Base-by-base conservation (phyloP, 2,329 filamentous ascomycete genomes). In the Aureobasidium vineae region DNA sequence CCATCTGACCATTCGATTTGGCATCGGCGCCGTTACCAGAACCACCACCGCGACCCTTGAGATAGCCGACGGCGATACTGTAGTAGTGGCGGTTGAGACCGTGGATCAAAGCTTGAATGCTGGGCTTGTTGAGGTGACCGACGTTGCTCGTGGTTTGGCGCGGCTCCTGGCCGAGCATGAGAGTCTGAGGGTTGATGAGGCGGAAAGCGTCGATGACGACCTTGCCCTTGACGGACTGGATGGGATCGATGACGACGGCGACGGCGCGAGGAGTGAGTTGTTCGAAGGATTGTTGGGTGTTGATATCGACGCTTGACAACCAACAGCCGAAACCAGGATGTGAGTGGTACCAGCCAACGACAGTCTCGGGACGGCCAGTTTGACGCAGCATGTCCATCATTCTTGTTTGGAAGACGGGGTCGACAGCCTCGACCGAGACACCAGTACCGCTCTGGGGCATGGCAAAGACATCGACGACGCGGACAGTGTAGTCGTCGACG, bases 331-430 rank as follows among this genome's bases (percentile, higher is more conserved):
- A 99, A 73, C 95, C 95, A 60, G 95, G 95, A 85, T 99, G 95
- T 70, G 95, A 98, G 81, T 99, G 95, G 81, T 99, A 99, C 95
- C 95, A 99, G 78, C 95, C 95, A 64, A 99, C 95, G 67, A 99
- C 95, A 0, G 93, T 94, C 79, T 99, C 95, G 68, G 93, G 93
- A 77, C 95, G 86, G 81, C 95, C 95, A 67, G 95, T 99, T 84
- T 99, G 95, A 75, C 91, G 86, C 77, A 99, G 83, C 95, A 99
- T 98, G 78, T 99, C 95, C 95, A 99, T 99, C 95, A 99, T 99
- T 85, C 97, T 99, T 75, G 92, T 97, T 82, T 99, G 95, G 79
- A 99, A 99, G 40, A 99, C 95, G 11, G 93, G 92, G 77, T 99
- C 95, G 70, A 99, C 95, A 61, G 95, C 96, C 80, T 99, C 95